Evolutionary conservation across 2,329 filamentous ascomycete genomes (phyloP), one percentile per base, ranked within the genome.

Genomic region (Pseudonectria foliicola): DNA sequence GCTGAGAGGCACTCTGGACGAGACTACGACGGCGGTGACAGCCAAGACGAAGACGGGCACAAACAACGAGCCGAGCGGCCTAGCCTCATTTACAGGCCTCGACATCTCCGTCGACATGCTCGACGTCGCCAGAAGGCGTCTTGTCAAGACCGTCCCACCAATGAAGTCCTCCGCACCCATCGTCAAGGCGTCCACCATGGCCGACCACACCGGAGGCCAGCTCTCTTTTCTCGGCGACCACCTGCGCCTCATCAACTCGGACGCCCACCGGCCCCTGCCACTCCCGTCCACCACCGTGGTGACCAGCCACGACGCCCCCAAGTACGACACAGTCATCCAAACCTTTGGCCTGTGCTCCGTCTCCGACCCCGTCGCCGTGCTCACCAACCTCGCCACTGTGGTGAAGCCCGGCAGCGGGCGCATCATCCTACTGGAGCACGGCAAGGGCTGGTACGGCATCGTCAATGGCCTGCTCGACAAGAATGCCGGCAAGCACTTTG

Each of bases 341-440:
- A 79, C 75, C 0, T 81, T 82, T 57, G 77, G 76, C 4, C 66
- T 82, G 16, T 82, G 77, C 58, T 77, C 72, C 47, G 76, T 80
- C 3, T 62, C 63, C 4, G 69, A 79, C 49, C 77, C 77, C 1
- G 64, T 70, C 8, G 54, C 53, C 18, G 62, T 81, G 13, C 54
- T 82, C 13, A 54, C 59, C 33, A 71, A 73, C 52, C 63, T 81
- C 50, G 74, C 74, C 1, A 54, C 61, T 7, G 60, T 57, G 12
- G 55, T 80, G 2, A 64, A 66, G 43, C 75, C 74, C 10, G 66
- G 63, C 4, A 71, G 69, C 7, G 77, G 77, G 7, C 67, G 73
- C 27, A 80, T 81, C 48, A 54, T 80, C 25, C 60, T 82, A 31
- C 58, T 82, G 7, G 77, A 81, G 56, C 77, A 81, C 59, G 77